Conservation (phyloP, 805 yeast genomes). For the Schwanniomyces yamadae region DNA sequence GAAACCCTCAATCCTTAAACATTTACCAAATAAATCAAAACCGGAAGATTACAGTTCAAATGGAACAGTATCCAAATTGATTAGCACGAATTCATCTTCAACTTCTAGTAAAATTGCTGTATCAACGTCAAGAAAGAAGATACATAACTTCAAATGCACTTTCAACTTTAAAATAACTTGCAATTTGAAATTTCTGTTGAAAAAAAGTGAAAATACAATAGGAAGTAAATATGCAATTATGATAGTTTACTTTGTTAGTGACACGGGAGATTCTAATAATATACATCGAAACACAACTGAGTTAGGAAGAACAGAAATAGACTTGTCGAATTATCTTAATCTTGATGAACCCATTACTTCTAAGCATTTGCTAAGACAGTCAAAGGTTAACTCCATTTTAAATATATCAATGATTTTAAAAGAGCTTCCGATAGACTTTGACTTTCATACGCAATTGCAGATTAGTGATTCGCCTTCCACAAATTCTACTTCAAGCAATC, state of each 20-base stretch:
- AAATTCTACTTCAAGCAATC: constrained; percentile 2
- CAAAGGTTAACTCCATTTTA: constrained; percentile 81
- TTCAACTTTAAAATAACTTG: constrained; percentile 34
- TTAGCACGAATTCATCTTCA: background rate
- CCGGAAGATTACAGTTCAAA: too few species aligned
- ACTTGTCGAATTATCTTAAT: constrained; percentile 69
- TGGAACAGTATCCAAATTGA: too few species aligned
- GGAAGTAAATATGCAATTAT: constrained; percentile 44
- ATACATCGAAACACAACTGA: constrained; percentile 30
- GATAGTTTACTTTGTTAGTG: constrained; percentile 35
- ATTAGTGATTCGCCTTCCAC: constrained; percentile 22
- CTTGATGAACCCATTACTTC: constrained; percentile 52
- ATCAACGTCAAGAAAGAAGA: constrained; percentile 29
- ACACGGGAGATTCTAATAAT: constrained; percentile 10
- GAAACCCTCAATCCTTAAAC: too few species aligned
- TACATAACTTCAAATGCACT: constrained; percentile 40
- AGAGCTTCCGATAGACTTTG: constrained; percentile 37
- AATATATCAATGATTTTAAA: constrained; percentile 56
- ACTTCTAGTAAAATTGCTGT: constrained; percentile 21
- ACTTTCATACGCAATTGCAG: constrained; percentile 43
- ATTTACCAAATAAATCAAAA: too few species aligned
- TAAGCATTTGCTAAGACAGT: constrained; percentile 68
- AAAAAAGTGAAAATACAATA: constrained; percentile 36
- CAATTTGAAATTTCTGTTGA: constrained; percentile 41
- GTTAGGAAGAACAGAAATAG: constrained; percentile 66